Evolutionary conservation across 177 flowering plant species (phyloP).

Genomic region (Tripterygium wilfordii): DNA sequence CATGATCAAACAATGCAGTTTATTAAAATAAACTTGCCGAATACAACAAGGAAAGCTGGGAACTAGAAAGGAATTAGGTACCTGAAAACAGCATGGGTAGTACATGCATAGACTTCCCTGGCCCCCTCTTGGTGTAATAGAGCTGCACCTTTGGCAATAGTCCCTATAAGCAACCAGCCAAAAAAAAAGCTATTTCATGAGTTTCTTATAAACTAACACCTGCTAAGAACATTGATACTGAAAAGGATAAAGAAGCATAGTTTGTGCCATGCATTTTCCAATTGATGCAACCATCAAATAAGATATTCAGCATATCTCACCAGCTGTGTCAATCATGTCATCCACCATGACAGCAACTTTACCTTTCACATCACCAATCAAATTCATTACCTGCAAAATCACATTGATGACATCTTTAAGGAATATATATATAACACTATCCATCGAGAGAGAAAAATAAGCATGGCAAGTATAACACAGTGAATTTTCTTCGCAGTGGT

Average conservation of each 20-base stretch:
- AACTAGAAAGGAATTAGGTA: constrained; percentile 16
- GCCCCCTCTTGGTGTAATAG: constrained; percentile 91
- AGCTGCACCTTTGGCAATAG: constrained; percentile 87
- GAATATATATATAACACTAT: no score
- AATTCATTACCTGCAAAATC: constrained; percentile 78
- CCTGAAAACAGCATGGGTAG: constrained; percentile 97
- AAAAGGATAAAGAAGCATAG: not conserved
- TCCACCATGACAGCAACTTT: constrained; percentile 99
- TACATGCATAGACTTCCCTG: constrained; percentile 92
- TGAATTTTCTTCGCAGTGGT: no score
- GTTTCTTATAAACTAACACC: no score
- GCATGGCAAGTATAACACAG: no score
- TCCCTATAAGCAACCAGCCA: constrained; percentile 43
- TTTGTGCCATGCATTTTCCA: not conserved
- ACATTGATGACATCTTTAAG: no score
- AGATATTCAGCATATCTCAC: constrained; percentile 26
- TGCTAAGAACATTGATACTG: no score
- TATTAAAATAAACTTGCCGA: no score
- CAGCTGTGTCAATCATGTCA: constrained; percentile 99
- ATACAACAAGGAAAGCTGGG: not conserved
- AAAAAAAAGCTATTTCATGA: not conserved
- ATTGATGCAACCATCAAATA: not conserved
- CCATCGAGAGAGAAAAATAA: no score
- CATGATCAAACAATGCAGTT: not conserved
- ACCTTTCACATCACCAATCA: constrained; percentile 92